Evolutionary conservation across 129 eudicot genomes (phyloP), one percentile per base, ranked within the genome.

Genomic region (Helianthus tuberosus): DNA sequence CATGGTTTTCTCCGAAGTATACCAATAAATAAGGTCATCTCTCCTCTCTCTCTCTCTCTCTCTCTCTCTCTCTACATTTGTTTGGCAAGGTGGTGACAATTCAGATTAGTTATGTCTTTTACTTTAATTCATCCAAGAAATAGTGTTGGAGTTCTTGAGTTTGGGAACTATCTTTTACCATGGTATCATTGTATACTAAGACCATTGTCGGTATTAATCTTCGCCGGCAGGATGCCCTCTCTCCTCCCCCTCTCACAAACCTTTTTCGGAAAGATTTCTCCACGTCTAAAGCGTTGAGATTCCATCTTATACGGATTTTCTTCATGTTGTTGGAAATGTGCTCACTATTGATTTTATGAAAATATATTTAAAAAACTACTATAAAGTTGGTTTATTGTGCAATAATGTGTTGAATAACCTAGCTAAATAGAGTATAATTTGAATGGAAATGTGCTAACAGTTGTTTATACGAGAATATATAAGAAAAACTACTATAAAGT

Each of bases 1-100:
- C 80, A 43, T 73, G 17, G 47, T 13, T 32, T 85, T 75, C 51
- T 79, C 70, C 84, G 52, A n/a, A 78, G 68, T 59, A 35, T 85
- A 29, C 86, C 82, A 0, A 35, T 82, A 59, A 72, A 75, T 23
- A 73, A 85, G 89, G 89, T 85, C 3, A 35, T 20, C 16, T 63
- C 27, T 3, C 60, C 16, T 58, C 59, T 27, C 72, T 53, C 55
- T 27, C 72, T 53, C 55, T 57, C 46, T 58, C 67, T 57, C 57
- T 57, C 46, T 58, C 68, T 57, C 58, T 72, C 57, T 72, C 57
- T 57, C 43, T 14, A 46, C n/a, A 43, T 57, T 43, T 58, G 47
- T 73, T 46, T 58, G 55, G 55, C 66, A 23, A 70, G 11, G 6
- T 54, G 38, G 66, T 48, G 72, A 46, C 60, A 16, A 27, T 25